A percentile compares a stretch with the other conserved stretches of the same genome.
phyloP scores from a whole-genome alignment of 306 rosid genomes.

The Vachellia pachyceras region DNA sequence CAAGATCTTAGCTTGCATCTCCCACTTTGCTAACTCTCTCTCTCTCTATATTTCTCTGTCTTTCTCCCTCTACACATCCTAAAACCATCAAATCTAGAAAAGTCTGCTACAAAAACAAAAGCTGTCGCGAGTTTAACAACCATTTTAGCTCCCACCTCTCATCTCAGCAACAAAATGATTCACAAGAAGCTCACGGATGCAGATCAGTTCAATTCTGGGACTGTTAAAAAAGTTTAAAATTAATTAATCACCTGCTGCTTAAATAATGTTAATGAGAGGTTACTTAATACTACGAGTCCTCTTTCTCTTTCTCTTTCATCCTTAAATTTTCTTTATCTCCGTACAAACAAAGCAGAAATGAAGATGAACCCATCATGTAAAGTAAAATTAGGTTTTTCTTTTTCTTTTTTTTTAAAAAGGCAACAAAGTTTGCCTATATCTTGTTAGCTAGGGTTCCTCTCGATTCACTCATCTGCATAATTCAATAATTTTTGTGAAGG shows the following conservation, averaged over 20 bases:
- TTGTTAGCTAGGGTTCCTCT: constrained; percentile 38
- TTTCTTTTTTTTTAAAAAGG: not conserved
- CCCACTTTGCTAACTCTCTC: constrained; percentile 32
- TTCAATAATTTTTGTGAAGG: no score
- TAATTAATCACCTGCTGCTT: not conserved
- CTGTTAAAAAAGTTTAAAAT: not conserved
- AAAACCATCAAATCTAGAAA: constrained; percentile 39
- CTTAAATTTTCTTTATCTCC: not conserved
- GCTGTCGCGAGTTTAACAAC: constrained; percentile 37
- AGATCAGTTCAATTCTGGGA: not conserved
- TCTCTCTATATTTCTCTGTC: constrained; percentile 31
- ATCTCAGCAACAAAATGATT: no score
- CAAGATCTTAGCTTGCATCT: constrained; percentile 49
- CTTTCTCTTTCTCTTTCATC: no score
- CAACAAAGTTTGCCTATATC: constrained; percentile 2
- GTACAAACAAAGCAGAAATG: constrained; percentile 26
- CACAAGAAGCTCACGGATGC: not conserved
- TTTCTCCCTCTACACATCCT: constrained; percentile 5
- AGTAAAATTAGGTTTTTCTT: constrained; percentile 9
- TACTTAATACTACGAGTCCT: not conserved
- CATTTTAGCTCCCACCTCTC: no score
- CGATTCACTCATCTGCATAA: no score
- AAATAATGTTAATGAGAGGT: not conserved
- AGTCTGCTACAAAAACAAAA: constrained; percentile 37
- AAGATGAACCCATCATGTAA: not conserved